Base-by-base conservation (phyloP, 2,329 filamentous ascomycete species). In the Bipolaris oryzae region DNA sequence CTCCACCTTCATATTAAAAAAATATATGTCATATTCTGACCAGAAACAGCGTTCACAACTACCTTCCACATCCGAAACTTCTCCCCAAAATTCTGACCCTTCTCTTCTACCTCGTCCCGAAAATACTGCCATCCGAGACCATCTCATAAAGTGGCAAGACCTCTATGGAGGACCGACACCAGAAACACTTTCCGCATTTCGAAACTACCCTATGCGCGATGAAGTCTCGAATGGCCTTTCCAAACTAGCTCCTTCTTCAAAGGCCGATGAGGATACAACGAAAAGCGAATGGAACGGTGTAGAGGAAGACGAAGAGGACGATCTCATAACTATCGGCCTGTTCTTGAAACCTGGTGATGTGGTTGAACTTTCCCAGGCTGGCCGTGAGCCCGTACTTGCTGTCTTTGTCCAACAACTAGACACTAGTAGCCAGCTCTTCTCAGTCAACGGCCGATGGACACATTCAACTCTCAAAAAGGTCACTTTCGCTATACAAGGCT, bases 401-500 rank as follows among this genome's bases (percentile, higher is more conserved):
- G 78, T 85, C 25, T 84, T 79, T 58, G 73, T 84, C 3, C 77
- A 78, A 44, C 72, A 78, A 39, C 37, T 82, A 20, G 73, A 71
- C 1, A 61, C 33, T 3, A 65, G 75, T 25, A 75, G 72, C 34
- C 82, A 85, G 53, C 82, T 82, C 65, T 81, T 81, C 65, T 80
- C 79, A 6, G 77, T 81, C 66, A 74, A 78, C 47, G 83, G 83
- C 9, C 77, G 75, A 56, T 84, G 82, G 81, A 56, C 76, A 18
- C 76, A 81, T 60, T 64, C 73, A 15, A 50, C 20, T 3, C 67
- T 77, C 4, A 69, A 63, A 18, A 67, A 73, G 31, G 69, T 85
- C 7, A 77, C 80, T 43, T 85, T 81, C 63, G 76, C 80, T 9
- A 74, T 85, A 10, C 79, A 81, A 45, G 73, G 74, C 21, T 84